Evolutionary conservation across 192 early-diverging fungal genomes (phyloP).

Genomic region (Umbelopsis sp.): DNA sequence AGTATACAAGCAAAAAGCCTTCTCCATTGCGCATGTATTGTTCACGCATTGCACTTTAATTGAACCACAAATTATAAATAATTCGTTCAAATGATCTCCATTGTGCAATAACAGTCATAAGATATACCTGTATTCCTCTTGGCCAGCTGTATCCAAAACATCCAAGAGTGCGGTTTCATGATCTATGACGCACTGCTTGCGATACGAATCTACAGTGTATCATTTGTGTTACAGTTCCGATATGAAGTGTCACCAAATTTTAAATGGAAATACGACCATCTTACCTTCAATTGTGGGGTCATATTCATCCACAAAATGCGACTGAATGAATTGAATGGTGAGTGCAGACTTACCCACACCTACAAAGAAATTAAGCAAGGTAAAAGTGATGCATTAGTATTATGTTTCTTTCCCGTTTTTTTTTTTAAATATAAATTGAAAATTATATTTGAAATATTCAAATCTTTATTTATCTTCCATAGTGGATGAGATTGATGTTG

Average conservation of each 20-base stretch:
- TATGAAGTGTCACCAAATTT: background rate
- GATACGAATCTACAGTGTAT: conserved; percentile 78
- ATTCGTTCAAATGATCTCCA: background rate
- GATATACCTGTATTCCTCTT: conserved; percentile 90
- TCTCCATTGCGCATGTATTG: conserved; percentile 97
- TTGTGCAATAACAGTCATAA: background rate
- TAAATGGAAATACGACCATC: background rate
- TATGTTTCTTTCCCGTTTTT: no score
- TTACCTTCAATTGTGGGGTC: conserved; percentile 96
- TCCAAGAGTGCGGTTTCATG: conserved; percentile 86
- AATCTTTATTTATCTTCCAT: no score
- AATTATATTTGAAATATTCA: no score
- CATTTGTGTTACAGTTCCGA: background rate
- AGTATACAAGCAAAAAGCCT: conserved; percentile 92
- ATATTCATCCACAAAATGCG: conserved; percentile 89
- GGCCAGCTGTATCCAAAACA: conserved; percentile 95
- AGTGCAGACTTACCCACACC: conserved; percentile 84
- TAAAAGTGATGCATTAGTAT: background rate
- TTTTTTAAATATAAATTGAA: no score
- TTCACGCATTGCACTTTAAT: conserved; percentile 79
- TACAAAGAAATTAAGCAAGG: conserved; percentile 14
- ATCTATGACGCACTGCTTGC: conserved; percentile 95
- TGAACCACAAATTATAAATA: background rate
- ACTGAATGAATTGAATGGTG: conserved; percentile 84
- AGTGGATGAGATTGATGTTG: no score